Evolutionary conservation across 1,139 yeast genomes (phyloP).

Genomic region (Candida sojae): DNA sequence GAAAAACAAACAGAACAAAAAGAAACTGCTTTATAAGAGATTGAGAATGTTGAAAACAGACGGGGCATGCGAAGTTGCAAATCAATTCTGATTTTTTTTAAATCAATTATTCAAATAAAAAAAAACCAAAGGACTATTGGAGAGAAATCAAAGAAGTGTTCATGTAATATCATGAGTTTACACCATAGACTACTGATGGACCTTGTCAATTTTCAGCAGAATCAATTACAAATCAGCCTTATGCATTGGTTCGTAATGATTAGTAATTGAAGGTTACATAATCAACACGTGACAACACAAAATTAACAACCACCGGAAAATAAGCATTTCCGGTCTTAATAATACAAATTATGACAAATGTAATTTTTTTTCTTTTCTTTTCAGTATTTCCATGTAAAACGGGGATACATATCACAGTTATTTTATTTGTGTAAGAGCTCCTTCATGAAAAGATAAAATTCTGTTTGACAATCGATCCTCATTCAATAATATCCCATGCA

Average conservation of each 20-base stretch:
- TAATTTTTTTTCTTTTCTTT: neutral
- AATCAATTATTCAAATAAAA: too few relatives aligned
- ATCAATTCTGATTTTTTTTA: conserved; percentile 1
- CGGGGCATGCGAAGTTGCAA: neutral
- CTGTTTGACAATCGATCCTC: neutral
- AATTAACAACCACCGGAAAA: neutral
- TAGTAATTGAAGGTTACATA: neutral
- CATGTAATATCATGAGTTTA: too few relatives aligned
- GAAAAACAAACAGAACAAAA: neutral
- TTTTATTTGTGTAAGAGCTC: neutral
- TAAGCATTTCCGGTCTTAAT: neutral
- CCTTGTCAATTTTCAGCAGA: too few relatives aligned
- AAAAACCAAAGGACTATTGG: neutral
- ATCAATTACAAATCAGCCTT: neutral
- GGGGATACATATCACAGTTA: neutral
- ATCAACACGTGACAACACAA: neutral
- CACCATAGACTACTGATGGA: too few relatives aligned
- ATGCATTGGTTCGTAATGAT: neutral
- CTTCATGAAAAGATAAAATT: neutral
- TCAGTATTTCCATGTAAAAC: neutral
- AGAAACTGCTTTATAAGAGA: conserved; percentile 4
- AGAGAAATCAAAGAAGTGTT: neutral
- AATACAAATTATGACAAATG: neutral
- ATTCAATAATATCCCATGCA: neutral
- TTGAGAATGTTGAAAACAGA: conserved; percentile 1